A percentile compares a stretch with the other conserved stretches of the same genome.
Conservation (phyloP, 306 rosid species). For the Purshia tridentata region DNA sequence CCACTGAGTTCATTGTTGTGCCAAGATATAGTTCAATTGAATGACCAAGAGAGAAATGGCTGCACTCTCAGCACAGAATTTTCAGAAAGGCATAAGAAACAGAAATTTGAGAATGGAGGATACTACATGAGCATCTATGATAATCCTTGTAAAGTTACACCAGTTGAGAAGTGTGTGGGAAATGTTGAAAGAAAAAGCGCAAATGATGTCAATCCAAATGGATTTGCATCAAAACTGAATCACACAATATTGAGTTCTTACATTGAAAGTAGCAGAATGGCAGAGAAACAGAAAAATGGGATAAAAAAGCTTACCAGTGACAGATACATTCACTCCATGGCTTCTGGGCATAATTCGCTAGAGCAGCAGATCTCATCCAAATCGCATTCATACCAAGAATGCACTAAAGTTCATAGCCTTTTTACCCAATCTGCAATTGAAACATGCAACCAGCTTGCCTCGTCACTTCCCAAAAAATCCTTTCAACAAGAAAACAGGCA, state of each 20-base stretch:
- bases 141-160: slow-evolving; percentile 28
- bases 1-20: slow-evolving; percentile 34
- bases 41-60: slow-evolving; percentile 34
- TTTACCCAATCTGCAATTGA: slow-evolving; percentile 19
- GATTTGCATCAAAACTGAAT: slow-evolving; percentile 28
- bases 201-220: slow-evolving; percentile 19
- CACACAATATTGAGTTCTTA: slow-evolving; percentile 31
- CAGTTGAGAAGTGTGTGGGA: slow-evolving; percentile 28
- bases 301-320: slow-evolving; percentile 22
- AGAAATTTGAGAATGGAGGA: slow-evolving; percentile 37
- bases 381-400: slow-evolving; percentile 22
- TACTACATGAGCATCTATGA: slow-evolving; percentile 27
- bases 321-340: slow-evolving; percentile 32
- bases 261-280: slow-evolving; percentile 29
- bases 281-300: slow-evolving; percentile 27
- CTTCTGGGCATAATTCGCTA: slow-evolving; percentile 27
- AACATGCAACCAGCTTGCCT: slow-evolving; percentile 14
- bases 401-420: slow-evolving; percentile 14
- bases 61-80: slow-evolving; percentile 25
- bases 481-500: slow-evolving; percentile 25
- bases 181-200: slow-evolving; percentile 24
- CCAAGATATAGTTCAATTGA: slow-evolving; percentile 39
- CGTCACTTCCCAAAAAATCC: slow-evolving; percentile 19
- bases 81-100: slow-evolving; percentile 42
- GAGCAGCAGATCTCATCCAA: slow-evolving; percentile 31